These are phyloP conservation scores for Plasmodium gonderi DNA, from an alignment of 169 alveolate species.

Conservation along the genomic window DNA sequence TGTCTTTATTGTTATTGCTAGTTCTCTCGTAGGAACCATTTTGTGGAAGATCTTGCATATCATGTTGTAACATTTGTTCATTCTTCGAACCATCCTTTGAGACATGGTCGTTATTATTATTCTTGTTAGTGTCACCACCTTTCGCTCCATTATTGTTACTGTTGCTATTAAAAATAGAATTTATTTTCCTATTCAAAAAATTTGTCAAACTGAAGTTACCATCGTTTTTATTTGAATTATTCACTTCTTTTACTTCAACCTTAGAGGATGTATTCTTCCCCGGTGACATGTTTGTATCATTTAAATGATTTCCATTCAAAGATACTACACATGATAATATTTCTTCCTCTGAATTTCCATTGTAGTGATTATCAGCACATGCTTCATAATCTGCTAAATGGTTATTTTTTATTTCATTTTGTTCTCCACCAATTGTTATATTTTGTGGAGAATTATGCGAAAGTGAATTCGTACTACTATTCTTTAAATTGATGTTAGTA, in stretches of 20 bases:
- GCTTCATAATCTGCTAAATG: background rate
- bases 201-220: slow-evolving; percentile 16
- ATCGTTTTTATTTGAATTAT: background rate
- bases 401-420: background rate
- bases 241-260: slow-evolving; percentile 3
- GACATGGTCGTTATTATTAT: background rate
- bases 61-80: background rate
- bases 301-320: background rate
- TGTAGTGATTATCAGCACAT: background rate
- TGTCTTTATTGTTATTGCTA: background rate
- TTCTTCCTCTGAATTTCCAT: background rate
- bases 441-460: background rate
- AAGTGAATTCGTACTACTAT: background rate
- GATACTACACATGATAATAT: background rate
- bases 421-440: background rate
- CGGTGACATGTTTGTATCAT: background rate
- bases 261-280: background rate
- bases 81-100: background rate
- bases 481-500: slow-evolving; percentile 6
- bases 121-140: background rate
- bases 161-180: slow-evolving; percentile 8
- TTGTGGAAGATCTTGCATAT: background rate
- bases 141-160: background rate
- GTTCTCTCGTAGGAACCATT: background rate
- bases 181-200: slow-evolving; percentile 3